phyloP scores from a whole-genome alignment of 2,329 filamentous ascomycete species.

The Didymella glomerata region DNA sequence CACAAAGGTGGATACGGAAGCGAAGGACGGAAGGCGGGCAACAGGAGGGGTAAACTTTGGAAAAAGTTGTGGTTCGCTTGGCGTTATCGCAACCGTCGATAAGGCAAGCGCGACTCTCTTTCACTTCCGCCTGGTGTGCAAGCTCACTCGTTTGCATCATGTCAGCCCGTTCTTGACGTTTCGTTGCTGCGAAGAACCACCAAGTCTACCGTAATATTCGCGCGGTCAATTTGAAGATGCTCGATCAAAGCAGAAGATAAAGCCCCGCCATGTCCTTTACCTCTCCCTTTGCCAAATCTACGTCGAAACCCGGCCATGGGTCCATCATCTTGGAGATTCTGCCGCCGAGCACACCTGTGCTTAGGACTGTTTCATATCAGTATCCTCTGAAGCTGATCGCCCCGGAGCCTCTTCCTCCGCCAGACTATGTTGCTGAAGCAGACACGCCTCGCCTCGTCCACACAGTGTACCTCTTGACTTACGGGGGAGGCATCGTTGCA shows the following conservation, averaged over 20 bases:
- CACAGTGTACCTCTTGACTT: slow-evolving; percentile 88
- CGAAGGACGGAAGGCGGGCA: slow-evolving; percentile 13
- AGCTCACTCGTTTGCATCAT: neutral
- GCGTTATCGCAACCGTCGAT: slow-evolving; percentile 17
- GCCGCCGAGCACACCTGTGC: slow-evolving; percentile 74
- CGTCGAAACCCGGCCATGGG: slow-evolving; percentile 79
- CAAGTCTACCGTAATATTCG: neutral
- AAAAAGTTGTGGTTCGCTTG: slow-evolving; percentile 18
- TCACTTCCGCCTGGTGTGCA: neutral
- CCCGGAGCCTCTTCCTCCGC: slow-evolving; percentile 70
- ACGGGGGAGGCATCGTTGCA: slow-evolving; percentile 90
- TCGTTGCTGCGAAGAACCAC: neutral
- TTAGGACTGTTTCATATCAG: slow-evolving; percentile 82
- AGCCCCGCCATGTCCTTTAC: slow-evolving; percentile 43
- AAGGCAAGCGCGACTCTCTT: slow-evolving; percentile 13
- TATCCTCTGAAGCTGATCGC: slow-evolving; percentile 95
- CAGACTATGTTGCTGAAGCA: slow-evolving; percentile 46
- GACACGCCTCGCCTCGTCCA: slow-evolving; percentile 64
- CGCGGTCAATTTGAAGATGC: slow-evolving; percentile 22
- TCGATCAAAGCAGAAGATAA: slow-evolving; percentile 20
- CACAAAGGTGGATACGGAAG: slow-evolving; percentile 21
- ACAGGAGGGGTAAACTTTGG: slow-evolving; percentile 10
- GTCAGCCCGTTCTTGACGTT: neutral
- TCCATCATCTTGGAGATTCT: slow-evolving; percentile 76
- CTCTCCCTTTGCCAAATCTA: slow-evolving; percentile 80